Evolutionary conservation across 2,329 filamentous ascomycete genomes (phyloP).

Genomic region (Aureobasidium melanogenum): DNA sequence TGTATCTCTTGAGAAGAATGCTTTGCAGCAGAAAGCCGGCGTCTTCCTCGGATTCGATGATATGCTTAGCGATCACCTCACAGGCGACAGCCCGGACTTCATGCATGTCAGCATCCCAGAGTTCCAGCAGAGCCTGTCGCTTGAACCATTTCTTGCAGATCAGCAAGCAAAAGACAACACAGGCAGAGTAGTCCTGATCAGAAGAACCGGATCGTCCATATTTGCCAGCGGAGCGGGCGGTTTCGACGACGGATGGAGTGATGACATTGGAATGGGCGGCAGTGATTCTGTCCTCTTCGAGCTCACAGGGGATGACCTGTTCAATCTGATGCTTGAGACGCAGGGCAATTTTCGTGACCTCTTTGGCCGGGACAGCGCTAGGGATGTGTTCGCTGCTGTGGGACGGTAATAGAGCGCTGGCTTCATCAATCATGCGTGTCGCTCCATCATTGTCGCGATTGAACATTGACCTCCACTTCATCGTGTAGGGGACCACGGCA

Average conservation of each 20-base stretch:
- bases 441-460: constrained; percentile 1
- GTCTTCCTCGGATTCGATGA: constrained; percentile 80
- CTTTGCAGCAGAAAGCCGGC: constrained; percentile 68
- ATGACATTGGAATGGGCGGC: constrained; percentile 78
- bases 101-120: constrained; percentile 88
- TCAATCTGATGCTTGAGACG: constrained; percentile 87
- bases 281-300: constrained; percentile 67
- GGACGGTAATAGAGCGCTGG: constrained; percentile 49
- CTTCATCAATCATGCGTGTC: constrained; percentile 6
- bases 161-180: constrained; percentile 76
- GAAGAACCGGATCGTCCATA: constrained; percentile 17
- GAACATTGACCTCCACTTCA: constrained; percentile 8
- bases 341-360: constrained; percentile 84
- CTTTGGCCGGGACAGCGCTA: constrained; percentile 62
- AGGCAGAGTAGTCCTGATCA: constrained; percentile 55
- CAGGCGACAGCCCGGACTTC: constrained; percentile 70
- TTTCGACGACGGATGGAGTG: constrained; percentile 67
- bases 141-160: constrained; percentile 70
- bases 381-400: constrained; percentile 49
- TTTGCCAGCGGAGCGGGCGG: constrained; percentile 69
- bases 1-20: constrained; percentile 80
- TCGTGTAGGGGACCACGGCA: not conserved
- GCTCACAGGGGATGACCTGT: constrained; percentile 80
- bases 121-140: constrained; percentile 66
- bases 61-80: constrained; percentile 80